A percentile compares a stretch with the other conserved stretches of the same genome.
These are phyloP conservation scores for Beauveria sp. DNA, from an alignment of 2,329 filamentous ascomycete species.

Conservation along the genomic window DNA sequence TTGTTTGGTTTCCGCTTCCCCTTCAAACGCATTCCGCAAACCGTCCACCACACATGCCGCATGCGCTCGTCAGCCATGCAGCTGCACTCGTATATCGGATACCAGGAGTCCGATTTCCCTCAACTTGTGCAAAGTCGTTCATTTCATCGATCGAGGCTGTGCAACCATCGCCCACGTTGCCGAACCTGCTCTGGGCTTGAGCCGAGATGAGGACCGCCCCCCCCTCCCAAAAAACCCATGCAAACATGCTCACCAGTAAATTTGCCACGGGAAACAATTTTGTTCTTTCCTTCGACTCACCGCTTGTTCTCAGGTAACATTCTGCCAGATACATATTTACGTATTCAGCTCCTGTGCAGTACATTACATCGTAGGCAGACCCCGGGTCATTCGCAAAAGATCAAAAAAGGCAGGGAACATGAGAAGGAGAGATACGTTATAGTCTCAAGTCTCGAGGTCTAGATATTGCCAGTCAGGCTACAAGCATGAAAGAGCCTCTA, in stretches of 20 bases:
- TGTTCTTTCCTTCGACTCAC: not conserved
- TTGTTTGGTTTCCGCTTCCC: no score
- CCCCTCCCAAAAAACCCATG: not conserved
- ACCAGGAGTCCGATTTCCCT: no score
- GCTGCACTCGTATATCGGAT: not conserved
- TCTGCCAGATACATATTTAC: not conserved
- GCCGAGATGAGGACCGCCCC: not conserved
- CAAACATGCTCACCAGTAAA: not conserved
- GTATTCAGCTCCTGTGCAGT: no score
- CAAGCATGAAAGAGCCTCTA: no score
- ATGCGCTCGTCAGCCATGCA: not conserved
- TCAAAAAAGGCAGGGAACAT: no score
- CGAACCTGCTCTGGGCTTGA: not conserved
- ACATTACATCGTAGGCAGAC: no score
- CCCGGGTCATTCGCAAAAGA: no score
- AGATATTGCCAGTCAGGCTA: no score
- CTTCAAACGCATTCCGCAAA: no score
- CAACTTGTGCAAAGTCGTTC: not conserved
- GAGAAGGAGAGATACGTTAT: no score
- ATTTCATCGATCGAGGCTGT: conserved; percentile 8
- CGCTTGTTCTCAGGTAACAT: not conserved
- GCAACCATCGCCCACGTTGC: not conserved
- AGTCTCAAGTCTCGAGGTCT: no score
- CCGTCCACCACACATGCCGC: no score
- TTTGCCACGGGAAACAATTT: not conserved